Evolutionary conservation across 164 flowering plant genomes (phyloP).

Genomic region (Vitis labrusca): DNA sequence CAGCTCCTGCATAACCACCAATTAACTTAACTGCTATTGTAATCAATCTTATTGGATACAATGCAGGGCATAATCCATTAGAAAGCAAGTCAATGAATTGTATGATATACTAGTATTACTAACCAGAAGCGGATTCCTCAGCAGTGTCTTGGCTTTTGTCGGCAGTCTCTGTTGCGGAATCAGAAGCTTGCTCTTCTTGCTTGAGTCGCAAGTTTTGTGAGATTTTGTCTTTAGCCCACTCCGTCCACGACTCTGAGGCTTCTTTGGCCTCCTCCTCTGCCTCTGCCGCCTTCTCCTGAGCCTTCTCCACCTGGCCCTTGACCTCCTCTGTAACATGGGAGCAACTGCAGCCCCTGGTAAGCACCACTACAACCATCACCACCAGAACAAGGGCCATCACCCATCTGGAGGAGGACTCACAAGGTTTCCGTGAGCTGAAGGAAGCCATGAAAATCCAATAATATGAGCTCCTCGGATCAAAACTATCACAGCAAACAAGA

Average conservation of each 20-base stretch:
- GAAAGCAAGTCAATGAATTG: not conserved
- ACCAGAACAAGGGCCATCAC: not conserved
- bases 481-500: no score
- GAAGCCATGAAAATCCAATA: conserved; percentile 10
- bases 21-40: not conserved
- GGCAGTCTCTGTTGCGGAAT: not conserved
- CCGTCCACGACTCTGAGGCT: conserved; percentile 45
- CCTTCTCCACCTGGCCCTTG: conserved; percentile 11
- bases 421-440: no score
- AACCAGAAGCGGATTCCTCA: conserved; percentile 29
- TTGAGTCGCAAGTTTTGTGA: conserved; percentile 20
- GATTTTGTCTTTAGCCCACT: conserved; percentile 57
- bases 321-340: conserved; percentile 2
- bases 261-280: conserved; percentile 21
- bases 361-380: conserved; percentile 1
- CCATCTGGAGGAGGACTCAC: not conserved
- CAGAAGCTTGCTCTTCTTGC: not conserved
- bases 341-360: not conserved
- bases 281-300: conserved; percentile 13
- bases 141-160: conserved; percentile 8
- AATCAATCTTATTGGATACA: no score
- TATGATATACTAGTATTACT: not conserved
- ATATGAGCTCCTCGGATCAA: not conserved
- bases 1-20: conserved; percentile 9
- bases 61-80: no score